Evolutionary conservation across 208 protist genomes (phyloP).

Genomic region (Leishmania turanica): DNA sequence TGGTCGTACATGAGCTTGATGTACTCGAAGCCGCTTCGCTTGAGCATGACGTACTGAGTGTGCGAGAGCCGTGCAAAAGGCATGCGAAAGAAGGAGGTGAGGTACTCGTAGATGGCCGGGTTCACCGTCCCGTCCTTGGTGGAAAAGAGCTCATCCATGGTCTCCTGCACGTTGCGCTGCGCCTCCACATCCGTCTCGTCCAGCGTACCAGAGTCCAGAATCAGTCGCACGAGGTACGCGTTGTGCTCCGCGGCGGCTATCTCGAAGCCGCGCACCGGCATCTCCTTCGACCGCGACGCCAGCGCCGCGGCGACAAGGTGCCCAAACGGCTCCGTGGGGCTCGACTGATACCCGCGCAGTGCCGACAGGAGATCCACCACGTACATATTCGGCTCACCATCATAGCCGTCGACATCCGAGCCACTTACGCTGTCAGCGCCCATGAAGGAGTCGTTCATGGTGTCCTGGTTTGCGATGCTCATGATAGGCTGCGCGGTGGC

Average conservation of each 20-base stretch:
- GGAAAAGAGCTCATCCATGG: conserved; percentile 56
- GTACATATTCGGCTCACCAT: conserved; percentile 39
- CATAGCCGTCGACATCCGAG: conserved; percentile 25
- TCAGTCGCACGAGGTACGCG: conserved; percentile 73
- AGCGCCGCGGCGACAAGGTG: conserved; percentile 83
- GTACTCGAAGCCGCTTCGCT: conserved; percentile 84
- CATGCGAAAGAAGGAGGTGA: conserved; percentile 60
- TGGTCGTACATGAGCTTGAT: conserved; percentile 66
- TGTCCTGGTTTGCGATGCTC: neutral
- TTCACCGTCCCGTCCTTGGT: conserved; percentile 35
- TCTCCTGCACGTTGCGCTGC: conserved; percentile 61
- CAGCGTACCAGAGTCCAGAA: conserved; percentile 54
- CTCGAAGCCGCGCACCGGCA: conserved; percentile 69
- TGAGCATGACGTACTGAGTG: conserved; percentile 58
- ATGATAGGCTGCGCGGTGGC: conserved; percentile 3
- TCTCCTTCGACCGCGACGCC: conserved; percentile 48
- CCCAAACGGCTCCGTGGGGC: conserved; percentile 68
- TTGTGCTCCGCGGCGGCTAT: conserved; percentile 58
- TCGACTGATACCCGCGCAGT: conserved; percentile 63
- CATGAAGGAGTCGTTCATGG: conserved; percentile 23
- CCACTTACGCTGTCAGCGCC: conserved; percentile 32
- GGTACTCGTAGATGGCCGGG: conserved; percentile 70
- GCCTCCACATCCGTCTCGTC: conserved; percentile 54
- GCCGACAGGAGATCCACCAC: conserved; percentile 73
- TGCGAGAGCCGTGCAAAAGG: conserved; percentile 63